Base-by-base conservation (phyloP, 208 protist species). In the Crithidia fasciculata region DNA sequence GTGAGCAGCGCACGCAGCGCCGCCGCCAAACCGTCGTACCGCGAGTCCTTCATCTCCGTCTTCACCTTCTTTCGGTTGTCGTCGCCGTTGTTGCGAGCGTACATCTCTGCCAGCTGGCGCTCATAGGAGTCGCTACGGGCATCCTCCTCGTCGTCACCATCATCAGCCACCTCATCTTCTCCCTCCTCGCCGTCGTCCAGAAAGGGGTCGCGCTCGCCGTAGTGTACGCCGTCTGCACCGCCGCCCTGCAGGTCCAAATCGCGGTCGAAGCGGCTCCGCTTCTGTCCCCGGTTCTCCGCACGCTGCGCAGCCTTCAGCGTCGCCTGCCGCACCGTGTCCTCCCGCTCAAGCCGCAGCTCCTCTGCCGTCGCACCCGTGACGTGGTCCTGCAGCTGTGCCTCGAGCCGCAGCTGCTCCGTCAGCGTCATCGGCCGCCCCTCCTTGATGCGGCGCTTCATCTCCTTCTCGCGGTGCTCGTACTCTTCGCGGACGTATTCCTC, bases 401-500 rank as follows among this genome's bases (percentile, higher is more conserved):
- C 92, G 47, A 90, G 73, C 69, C 81, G 83, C 54, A 97, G 76
- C 76, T 97, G 92, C 81, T 97, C 88, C 15, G 81, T 81, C 58
- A 97, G 76, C 12, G 87, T 88, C 85, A 95, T 92, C 12, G 88
- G 92, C 37, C 82, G 74, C 12, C 92, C 92, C 43, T 94, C 89
- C 66, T 83, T 86, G 36, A 75, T 68, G 15, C 89, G 85, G 45
- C 83, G 85, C 37, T 85, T 82, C 58, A 97, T 91, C 56, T 89
- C 80, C 66, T 88, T 89, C 53, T 83, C 56, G 37, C 90, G 90
- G 49, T 78, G 73, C 19, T 93, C 81, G 72, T 94, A 93, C 78
- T 94, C 86, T n/a, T 81, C 85, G 28, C 77, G 72, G 28, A 97
- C 87, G 63, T 85, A 97, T 69, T 94, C 88, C 71, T 95, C 92